A percentile compares a stretch with the other conserved stretches of the same genome.
Evolutionary conservation across 257 asterid genomes (phyloP).

Genomic region (Oldenlandia corymbosa): DNA sequence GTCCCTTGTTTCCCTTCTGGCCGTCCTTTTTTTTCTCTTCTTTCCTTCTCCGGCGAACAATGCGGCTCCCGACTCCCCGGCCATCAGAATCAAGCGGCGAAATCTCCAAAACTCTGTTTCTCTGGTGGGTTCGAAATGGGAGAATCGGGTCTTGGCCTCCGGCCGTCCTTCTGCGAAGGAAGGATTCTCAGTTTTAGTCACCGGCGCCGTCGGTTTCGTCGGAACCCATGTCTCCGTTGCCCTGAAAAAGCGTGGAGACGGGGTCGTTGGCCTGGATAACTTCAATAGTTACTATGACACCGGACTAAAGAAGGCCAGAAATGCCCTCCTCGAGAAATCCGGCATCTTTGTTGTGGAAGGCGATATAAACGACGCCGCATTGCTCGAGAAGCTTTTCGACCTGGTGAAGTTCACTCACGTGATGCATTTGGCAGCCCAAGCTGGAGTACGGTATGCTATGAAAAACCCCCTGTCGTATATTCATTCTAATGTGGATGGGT

Average conservation of each 20-base stretch:
- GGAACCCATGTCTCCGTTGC: conserved; percentile 64
- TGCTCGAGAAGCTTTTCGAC: conserved; percentile 47
- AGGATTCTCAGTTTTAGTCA: conserved; percentile 57
- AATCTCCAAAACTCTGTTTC: conserved; percentile 14
- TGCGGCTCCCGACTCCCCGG: background rate
- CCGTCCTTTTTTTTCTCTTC: conserved; percentile 42
- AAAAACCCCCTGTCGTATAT: conserved; percentile 62
- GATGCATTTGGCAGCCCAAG: conserved; percentile 87
- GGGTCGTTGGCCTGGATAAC: conserved; percentile 75
- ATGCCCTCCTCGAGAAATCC: conserved; percentile 38
- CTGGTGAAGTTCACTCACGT: conserved; percentile 60
- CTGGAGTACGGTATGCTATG: conserved; percentile 84
- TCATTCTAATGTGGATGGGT: conserved; percentile 63
- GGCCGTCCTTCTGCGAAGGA: conserved; percentile 47
- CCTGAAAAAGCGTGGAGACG: conserved; percentile 64
- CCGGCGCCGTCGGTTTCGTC: conserved; percentile 84
- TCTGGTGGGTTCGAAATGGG: conserved; percentile 40
- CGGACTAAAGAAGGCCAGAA: conserved; percentile 75
- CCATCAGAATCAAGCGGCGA: conserved; percentile 25
- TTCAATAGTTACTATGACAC: conserved; percentile 61
- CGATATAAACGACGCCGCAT: conserved; percentile 50
- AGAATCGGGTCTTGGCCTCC: conserved; percentile 46
- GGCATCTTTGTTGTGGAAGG: conserved; percentile 55
- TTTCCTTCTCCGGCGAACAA: conserved; percentile 27
- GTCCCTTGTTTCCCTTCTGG: conserved; percentile 45